These are phyloP conservation scores for Sphagnum magellanicum DNA, from an alignment of 228 moss, liverwort and hornwort species.

Conservation along the genomic window DNA sequence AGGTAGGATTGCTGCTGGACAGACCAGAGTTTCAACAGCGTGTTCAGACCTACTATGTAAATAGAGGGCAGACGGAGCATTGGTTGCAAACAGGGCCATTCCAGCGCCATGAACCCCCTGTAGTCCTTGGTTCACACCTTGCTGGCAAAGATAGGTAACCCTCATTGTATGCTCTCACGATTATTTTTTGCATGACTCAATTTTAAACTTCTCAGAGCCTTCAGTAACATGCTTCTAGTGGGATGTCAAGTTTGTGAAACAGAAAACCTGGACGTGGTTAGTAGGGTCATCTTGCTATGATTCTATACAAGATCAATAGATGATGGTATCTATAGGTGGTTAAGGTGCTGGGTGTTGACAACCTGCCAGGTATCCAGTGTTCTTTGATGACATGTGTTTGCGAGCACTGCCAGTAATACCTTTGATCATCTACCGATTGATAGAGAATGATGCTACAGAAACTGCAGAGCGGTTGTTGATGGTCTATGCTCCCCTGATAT, in stretches of 20 bases:
- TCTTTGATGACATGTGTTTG: slow-evolving; percentile 94
- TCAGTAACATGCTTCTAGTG: too few relatives aligned
- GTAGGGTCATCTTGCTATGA: too few relatives aligned
- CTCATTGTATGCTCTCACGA: neutral
- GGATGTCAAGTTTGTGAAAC: too few relatives aligned
- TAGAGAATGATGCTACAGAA: slow-evolving; percentile 97
- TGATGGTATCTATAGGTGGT: too few relatives aligned
- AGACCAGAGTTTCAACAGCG: slow-evolving; percentile 74
- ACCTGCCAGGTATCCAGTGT: slow-evolving; percentile 72
- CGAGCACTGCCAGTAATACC: slow-evolving; percentile 92
- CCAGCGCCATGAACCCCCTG: slow-evolving; percentile 81
- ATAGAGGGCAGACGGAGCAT: slow-evolving; percentile 66
- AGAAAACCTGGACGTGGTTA: too few relatives aligned
- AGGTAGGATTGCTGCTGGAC: slow-evolving; percentile 87
- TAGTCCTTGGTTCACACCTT: slow-evolving; percentile 90
- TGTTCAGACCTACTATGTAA: slow-evolving; percentile 63
- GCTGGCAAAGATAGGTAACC: slow-evolving; percentile 89
- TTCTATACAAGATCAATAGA: too few relatives aligned
- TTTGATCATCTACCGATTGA: slow-evolving; percentile 84
- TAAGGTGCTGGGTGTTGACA: neutral
- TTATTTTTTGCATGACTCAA: neutral
- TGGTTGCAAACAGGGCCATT: slow-evolving; percentile 86
- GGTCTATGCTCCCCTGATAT: slow-evolving; percentile 64
- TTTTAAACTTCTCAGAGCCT: too few relatives aligned
- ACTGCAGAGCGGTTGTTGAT: slow-evolving; percentile 84